Evolutionary conservation across 257 asterid species (phyloP).

Genomic region (Perilla frutescens): DNA sequence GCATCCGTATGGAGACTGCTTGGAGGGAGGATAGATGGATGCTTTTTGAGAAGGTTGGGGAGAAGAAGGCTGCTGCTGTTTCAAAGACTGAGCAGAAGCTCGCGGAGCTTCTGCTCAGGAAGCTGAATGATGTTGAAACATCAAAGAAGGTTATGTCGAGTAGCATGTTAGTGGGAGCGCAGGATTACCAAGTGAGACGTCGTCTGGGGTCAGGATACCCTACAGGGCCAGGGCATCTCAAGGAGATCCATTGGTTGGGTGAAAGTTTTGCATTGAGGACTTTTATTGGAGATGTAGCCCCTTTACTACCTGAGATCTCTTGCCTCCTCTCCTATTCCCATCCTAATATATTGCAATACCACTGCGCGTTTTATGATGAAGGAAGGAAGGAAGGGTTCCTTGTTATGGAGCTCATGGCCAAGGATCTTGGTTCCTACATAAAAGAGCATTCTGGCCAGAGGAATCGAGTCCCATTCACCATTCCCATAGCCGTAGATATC

Average conservation of each 20-base stretch:
- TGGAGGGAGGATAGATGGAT: conserved; percentile 80
- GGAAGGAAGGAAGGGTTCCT: conserved; percentile 80
- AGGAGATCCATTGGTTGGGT: conserved; percentile 93
- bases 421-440: conserved; percentile 59
- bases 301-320: conserved; percentile 56
- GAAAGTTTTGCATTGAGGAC: conserved; percentile 74
- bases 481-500: conserved; percentile 73
- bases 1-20: conserved; percentile 55
- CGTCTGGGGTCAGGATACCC: conserved; percentile 58
- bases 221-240: conserved; percentile 59
- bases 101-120: conserved; percentile 58
- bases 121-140: conserved; percentile 41
- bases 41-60: conserved; percentile 52
- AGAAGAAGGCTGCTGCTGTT: conserved; percentile 38
- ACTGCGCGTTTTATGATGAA: conserved; percentile 77
- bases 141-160: conserved; percentile 50
- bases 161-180: conserved; percentile 52
- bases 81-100: conserved; percentile 56
- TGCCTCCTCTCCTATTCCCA: conserved; percentile 64
- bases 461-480: conserved; percentile 60
- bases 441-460: conserved; percentile 66
- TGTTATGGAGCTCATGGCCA: conserved; percentile 84
- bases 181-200: conserved; percentile 67
- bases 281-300: conserved; percentile 65
- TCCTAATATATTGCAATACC: conserved; percentile 73